A percentile compares a stretch with the other conserved stretches of the same genome.
phyloP scores from a whole-genome alignment of 2,329 filamentous ascomycete species.

The Aspergillus oerlinghausenensis region DNA sequence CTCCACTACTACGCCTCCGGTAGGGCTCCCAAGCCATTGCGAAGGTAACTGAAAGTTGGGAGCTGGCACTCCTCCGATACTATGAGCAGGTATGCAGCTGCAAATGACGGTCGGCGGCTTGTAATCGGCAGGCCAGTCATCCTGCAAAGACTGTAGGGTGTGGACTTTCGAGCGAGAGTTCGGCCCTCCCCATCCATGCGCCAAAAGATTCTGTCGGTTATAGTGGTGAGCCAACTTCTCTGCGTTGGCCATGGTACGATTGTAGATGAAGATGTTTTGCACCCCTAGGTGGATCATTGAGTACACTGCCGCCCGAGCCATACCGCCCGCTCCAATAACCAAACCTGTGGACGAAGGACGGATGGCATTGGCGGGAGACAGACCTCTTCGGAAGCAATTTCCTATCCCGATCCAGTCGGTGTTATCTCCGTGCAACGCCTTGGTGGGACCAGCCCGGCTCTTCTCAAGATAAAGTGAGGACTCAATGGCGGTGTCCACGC shows the following conservation, averaged over 20 bases:
- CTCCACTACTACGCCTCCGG: constrained; percentile 39
- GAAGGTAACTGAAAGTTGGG: constrained; percentile 32
- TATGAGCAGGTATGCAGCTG: constrained; percentile 36
- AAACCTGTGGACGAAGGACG: constrained; percentile 53
- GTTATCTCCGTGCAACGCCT: constrained; percentile 71
- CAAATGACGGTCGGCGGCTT: constrained; percentile 37
- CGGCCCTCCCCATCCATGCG: constrained; percentile 12
- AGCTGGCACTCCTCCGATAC: constrained; percentile 31
- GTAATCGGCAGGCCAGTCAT: constrained; percentile 30
- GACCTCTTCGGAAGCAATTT: constrained; percentile 65
- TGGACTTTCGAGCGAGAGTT: constrained; percentile 22
- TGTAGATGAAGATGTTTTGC: constrained; percentile 36
- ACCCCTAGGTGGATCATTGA: constrained; percentile 37
- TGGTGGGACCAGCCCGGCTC: constrained; percentile 61
- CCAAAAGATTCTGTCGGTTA: constrained; percentile 28
- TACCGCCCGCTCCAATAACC: constrained; percentile 58
- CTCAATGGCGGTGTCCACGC: constrained; percentile 54
- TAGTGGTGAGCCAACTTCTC: constrained; percentile 34
- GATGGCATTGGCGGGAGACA: constrained; percentile 67
- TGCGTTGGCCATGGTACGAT: constrained; percentile 33
- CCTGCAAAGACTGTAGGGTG: constrained; percentile 24
- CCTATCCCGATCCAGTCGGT: constrained; percentile 78
- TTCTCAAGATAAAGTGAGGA: constrained; percentile 54
- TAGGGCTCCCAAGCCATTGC: constrained; percentile 37
- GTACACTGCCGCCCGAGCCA: constrained; percentile 40